These are phyloP conservation scores for Metschnikowia borealis DNA, from an alignment of 805 yeast species.

Conservation along the genomic window DNA sequence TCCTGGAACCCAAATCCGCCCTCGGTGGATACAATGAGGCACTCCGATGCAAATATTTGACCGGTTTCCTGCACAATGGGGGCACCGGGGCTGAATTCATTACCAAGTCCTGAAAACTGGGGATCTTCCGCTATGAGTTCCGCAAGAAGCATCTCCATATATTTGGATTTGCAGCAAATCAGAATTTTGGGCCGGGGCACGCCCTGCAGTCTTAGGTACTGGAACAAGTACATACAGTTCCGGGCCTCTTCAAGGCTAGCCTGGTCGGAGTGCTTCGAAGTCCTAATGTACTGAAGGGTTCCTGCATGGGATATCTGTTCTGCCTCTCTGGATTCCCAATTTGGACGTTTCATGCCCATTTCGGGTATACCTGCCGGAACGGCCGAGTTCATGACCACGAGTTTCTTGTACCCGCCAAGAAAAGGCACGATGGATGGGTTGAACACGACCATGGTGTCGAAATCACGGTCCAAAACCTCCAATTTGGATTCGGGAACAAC, in stretches of 20 bases:
- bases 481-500: conserved; percentile 6
- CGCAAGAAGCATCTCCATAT: conserved; percentile 39
- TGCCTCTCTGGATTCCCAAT: neutral
- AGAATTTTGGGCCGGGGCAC: conserved; percentile 37
- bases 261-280: neutral
- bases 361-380: neutral
- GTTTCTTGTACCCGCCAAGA: neutral
- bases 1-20: conserved; percentile 4
- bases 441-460: conserved; percentile 8
- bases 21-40: conserved; percentile 10
- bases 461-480: neutral
- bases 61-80: conserved; percentile 10
- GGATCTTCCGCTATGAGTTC: conserved; percentile 34
- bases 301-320: neutral
- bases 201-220: conserved; percentile 44
- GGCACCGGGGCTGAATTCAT: conserved; percentile 7
- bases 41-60: conserved; percentile 5
- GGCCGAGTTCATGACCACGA: conserved; percentile 1
- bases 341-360: too few species aligned
- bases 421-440: neutral
- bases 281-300: neutral
- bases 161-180: conserved; percentile 37
- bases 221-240: conserved; percentile 40
- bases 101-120: conserved; percentile 18
- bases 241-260: conserved; percentile 38